Evolutionary conservation across 2,329 filamentous ascomycete species (phyloP), one percentile per base, ranked within the genome.

Genomic region (Beauveria asiatica): DNA sequence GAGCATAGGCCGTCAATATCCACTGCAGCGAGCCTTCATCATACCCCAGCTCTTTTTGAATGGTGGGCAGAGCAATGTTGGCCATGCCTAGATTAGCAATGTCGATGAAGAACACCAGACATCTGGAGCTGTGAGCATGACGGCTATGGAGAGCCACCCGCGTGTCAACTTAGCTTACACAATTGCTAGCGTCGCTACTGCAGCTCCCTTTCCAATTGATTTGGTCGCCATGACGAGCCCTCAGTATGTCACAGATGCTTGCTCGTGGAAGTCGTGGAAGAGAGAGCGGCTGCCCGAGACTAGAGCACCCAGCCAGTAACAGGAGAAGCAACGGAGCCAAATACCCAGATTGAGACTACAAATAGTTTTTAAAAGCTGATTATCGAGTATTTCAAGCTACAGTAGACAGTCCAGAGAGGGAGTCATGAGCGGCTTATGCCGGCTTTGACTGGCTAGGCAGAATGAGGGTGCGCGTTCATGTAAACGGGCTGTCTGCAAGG

Each of bases 1-100:
- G 55, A 10, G 61, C 59, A 39, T 63, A 63, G 5, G 61, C 53
- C 0, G 61, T 61, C n/a, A 61, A 44, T n/a, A 63, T 56, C 61
- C 61, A 63, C 45, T 63, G 61, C 50, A 63, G 30, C 1, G 59
- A 51, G 23, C 53, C 59, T 7, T 63, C 54, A 33, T 61, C 61
- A 27, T 42, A 61, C 25, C 59, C 61, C 27, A 63, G 54, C 5
- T 58, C 53, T n/a, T 51, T 51, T 37, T 61, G 53, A 51, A 63
- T 61, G n/a, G 61, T 63, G 5, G 61, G 61, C 19, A 61, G 33
- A n/a, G 61, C 61, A 25, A 63, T 63, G 37, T 62, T 62, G 39
- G 61, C 61, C 61, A 62, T 60, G 52, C 61, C 61, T 39, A 62
- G 58, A 42, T 62, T 62, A 57, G 61, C 61, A 48, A 62, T 62